Evolutionary conservation across 2,329 filamentous ascomycete genomes (phyloP), one percentile per base, ranked within the genome.

Genomic region (Fonsecaea multimorphosa): DNA sequence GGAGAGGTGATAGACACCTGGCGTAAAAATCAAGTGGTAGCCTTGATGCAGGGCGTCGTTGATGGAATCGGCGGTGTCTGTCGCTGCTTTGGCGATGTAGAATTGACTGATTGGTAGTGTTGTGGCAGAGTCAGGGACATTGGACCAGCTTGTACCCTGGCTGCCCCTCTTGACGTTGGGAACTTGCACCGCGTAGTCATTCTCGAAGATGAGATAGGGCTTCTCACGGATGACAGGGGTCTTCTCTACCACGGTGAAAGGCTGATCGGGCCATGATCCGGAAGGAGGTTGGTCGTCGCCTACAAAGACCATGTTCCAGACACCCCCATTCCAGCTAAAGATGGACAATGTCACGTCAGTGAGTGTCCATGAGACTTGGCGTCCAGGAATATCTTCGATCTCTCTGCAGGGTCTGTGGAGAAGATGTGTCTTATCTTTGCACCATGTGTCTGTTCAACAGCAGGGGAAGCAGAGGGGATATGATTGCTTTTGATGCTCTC

Each of bases 281-380:
- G 44, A 49, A 12, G 44, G 44, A 49, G 44, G 19, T 24, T 49
- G 44, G 7, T 49, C 19, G 11, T 49, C 44, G 44, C 44, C 44
- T 4, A 49, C 44, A 6, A 49, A 49, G 14, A 49, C 44, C 44
- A 49, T 49, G 44, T 49, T 49, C 44, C 44, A 49, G 44, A 49
- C 44, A 49, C 44, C 44, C 1, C 44, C 44, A 49, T 16, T 49
- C 44, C 44, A 49, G 8, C 44, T 49, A 49, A 49, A 24, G 2
- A 4, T 19, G 8, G 1, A 24, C 44, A 11, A 49, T 24, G 19
- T 49, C 44, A 49, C 4, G 19, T 49, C n/a, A 49, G 44, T 12
- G 4, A 49, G 19, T 49, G 19, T 11, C 19, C 22, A 24, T 24
- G 19, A 24, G 8, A 49, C n/a, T 19, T 22, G 38, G 38, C 16